phyloP scores from a whole-genome alignment of 1,139 yeast species.

The Saccharomycopsis crataegensis region DNA sequence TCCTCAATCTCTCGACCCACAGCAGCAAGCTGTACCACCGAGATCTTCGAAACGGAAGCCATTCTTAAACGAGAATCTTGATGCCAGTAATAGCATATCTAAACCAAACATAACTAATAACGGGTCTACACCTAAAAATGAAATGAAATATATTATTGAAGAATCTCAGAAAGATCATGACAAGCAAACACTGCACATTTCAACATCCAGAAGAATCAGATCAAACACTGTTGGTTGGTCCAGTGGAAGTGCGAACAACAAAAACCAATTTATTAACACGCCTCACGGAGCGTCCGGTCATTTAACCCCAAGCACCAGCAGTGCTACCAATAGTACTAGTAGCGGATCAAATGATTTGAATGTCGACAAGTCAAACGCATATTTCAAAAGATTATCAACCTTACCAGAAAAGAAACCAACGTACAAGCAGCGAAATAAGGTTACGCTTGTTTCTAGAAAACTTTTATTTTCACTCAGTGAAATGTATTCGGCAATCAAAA shows the following conservation, averaged over 20 bases:
- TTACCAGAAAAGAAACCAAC: slow-evolving; percentile 15
- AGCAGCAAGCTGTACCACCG: slow-evolving; percentile 6
- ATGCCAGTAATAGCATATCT: not conserved
- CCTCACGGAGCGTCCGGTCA: too few relatives aligned
- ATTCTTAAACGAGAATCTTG: not conserved
- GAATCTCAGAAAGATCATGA: not conserved
- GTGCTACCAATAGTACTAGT: not conserved
- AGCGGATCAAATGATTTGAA: not conserved
- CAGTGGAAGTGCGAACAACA: too few relatives aligned
- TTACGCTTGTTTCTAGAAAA: slow-evolving; percentile 37
- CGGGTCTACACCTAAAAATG: not conserved
- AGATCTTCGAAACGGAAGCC: slow-evolving; percentile 13
- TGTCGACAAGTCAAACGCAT: slow-evolving; percentile 15
- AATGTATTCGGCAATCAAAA: slow-evolving; percentile 38
- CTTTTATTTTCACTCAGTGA: slow-evolving; percentile 41
- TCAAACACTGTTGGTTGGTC: slow-evolving; percentile 13
- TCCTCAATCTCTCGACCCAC: not conserved
- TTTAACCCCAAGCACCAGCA: not conserved
- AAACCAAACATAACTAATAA: not conserved
- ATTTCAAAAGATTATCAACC: slow-evolving; percentile 16
- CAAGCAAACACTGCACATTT: not conserved
- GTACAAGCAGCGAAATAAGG: slow-evolving; percentile 19
- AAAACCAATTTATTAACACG: too few relatives aligned
- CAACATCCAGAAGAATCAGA: slow-evolving; percentile 3
- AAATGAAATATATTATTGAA: not conserved